Conservation (phyloP, 2,329 filamentous ascomycete genomes). For the Clarireedia sp. region DNA sequence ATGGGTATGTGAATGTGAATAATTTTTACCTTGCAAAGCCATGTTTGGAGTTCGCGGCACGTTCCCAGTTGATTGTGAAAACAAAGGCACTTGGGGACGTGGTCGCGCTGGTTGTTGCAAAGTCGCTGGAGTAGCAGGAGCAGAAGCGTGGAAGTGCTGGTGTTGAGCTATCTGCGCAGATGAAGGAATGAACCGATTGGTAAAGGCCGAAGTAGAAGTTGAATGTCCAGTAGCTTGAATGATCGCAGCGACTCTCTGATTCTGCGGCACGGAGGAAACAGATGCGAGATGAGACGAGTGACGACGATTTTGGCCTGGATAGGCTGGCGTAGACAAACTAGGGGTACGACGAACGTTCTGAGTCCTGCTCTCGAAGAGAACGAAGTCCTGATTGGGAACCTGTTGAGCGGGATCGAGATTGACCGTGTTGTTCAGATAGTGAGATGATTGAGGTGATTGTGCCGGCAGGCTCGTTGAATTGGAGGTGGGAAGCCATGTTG, state of each 20-base stretch:
- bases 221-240: constrained; percentile 50
- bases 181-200: constrained; percentile 49
- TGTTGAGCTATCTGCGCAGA: constrained; percentile 40
- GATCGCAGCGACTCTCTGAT: constrained; percentile 51
- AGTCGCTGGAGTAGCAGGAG: constrained; percentile 50
- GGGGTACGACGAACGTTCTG: constrained; percentile 27
- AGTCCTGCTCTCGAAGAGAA: constrained; percentile 41
- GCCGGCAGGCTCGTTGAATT: constrained; percentile 56
- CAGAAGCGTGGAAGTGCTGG: constrained; percentile 58
- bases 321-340: constrained; percentile 30
- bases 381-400: constrained; percentile 56
- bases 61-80: constrained; percentile 52
- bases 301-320: constrained; percentile 39
- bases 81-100: constrained; percentile 66
- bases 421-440: constrained; percentile 7
- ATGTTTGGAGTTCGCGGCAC: constrained; percentile 40
- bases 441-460: constrained; percentile 44
- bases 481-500: constrained; percentile 70
- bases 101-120: constrained; percentile 46
- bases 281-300: constrained; percentile 46
- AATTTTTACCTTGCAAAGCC: constrained; percentile 46
- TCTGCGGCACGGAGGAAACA: constrained; percentile 41
- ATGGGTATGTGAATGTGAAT: constrained; percentile 13
- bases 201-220: constrained; percentile 45
- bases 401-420: constrained; percentile 12